phyloP scores from a whole-genome alignment of 1,284 basidiomycete genomes.

The Trametes versicolor region DNA sequence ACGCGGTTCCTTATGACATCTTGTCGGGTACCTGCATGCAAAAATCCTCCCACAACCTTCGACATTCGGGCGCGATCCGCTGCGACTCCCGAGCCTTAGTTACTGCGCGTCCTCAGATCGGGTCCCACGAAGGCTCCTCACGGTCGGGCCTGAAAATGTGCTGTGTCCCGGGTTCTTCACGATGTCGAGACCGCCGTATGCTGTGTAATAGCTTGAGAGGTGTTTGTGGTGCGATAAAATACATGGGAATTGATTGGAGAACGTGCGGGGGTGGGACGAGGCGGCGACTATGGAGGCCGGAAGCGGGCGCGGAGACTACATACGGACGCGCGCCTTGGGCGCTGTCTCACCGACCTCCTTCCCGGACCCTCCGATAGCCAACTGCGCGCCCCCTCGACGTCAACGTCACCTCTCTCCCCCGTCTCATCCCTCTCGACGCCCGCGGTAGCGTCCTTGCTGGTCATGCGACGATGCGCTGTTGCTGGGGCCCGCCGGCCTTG shows the following conservation, averaged over 20 bases:
- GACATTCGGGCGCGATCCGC: neutral
- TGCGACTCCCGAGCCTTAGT: neutral
- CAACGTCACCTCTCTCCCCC: constrained; percentile 17
- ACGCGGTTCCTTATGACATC: neutral
- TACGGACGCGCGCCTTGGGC: constrained; percentile 19
- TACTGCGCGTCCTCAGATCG: neutral
- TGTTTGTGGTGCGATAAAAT: too few species aligned
- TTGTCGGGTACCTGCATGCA: neutral
- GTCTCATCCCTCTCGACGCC: constrained; percentile 29
- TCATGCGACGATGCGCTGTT: constrained; percentile 50
- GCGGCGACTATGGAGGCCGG: constrained; percentile 2
- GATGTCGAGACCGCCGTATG: too few species aligned
- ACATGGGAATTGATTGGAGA: neutral
- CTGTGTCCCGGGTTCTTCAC: too few species aligned
- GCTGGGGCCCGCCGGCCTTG: constrained; percentile 41
- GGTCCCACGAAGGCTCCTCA: too few species aligned
- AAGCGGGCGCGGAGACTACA: constrained; percentile 13
- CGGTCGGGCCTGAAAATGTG: neutral
- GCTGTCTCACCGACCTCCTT: constrained; percentile 22
- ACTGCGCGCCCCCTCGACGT: constrained; percentile 13
- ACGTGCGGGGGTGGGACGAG: neutral
- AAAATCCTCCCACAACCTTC: neutral
- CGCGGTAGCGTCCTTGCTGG: constrained; percentile 41
- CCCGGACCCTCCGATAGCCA: constrained; percentile 10
- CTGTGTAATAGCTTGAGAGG: too few species aligned